Conservation (phyloP, 768 basidiomycete species). For the Tephrocybe sp. region DNA sequence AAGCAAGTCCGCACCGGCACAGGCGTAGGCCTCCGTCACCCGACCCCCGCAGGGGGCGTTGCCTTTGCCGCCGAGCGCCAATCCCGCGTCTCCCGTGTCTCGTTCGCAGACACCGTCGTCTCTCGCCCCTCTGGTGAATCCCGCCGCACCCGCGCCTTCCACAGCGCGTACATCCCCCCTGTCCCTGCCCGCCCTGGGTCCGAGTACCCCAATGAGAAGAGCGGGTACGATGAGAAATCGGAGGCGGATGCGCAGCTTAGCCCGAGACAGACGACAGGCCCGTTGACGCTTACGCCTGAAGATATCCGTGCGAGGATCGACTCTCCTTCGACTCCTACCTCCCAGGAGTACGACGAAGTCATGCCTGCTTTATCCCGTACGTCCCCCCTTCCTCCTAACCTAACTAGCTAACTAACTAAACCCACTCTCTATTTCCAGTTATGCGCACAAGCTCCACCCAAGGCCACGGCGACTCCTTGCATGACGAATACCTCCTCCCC, state of each 20-base stretch:
- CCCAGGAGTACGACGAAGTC: conserved; percentile 48
- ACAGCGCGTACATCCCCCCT: conserved; percentile 41
- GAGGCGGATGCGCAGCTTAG: conserved; percentile 22
- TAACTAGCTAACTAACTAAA: conserved; percentile 2
- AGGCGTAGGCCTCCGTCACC: conserved; percentile 51
- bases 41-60: conserved; percentile 30
- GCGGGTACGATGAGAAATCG: conserved; percentile 10
- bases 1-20: conserved; percentile 46
- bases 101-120: conserved; percentile 55
- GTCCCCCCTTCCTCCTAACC: conserved; percentile 24
- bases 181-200: conserved; percentile 20
- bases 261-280: conserved; percentile 39
- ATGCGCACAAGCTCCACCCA: conserved; percentile 61
- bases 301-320: conserved; percentile 58
- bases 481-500: conserved; percentile 29
- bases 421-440: conserved; percentile 43
- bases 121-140: conserved; percentile 39
- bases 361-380: conserved; percentile 69
- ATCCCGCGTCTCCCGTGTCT: conserved; percentile 60
- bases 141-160: conserved; percentile 39
- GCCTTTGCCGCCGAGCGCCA: conserved; percentile 33
- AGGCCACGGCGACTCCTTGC: not conserved
- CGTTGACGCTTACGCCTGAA: conserved; percentile 51
- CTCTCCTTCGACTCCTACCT: not conserved
- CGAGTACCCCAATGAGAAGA: conserved; percentile 14